Base-by-base conservation (phyloP, 1,139 yeast genomes). In the Lizanozyma gosingica region DNA sequence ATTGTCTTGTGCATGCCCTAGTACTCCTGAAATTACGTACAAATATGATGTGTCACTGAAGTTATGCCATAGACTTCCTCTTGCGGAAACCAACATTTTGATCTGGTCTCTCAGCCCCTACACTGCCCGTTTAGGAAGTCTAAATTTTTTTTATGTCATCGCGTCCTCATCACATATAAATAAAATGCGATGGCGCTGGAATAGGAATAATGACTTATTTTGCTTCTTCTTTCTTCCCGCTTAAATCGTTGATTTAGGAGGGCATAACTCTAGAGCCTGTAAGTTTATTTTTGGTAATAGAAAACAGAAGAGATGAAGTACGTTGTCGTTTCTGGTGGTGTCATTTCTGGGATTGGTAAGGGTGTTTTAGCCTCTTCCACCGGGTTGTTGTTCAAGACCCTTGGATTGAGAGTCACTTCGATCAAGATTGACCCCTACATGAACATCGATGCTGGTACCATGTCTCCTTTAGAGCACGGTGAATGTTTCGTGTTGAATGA, bases 271-370 rank as follows among this genome's bases (percentile, higher is more conserved):
- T 47, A 47, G 45, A 9, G 15, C 34, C 15, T 33, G 14, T 33
- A 33, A n/a, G n/a, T n/a, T n/a, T n/a, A n/a, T n/a, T n/a, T n/a
- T n/a, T n/a, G 34, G 15, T 6, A 33, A n/a, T 15, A 33, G 14
- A n/a, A 33, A 33, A 33, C 4, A n/a, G n/a, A 33, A 6, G n/a
- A 43, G 42, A 90, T 92, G 98, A 92, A 92, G 68, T 92, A 88
- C 95, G 97, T 92, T 57, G 95, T 92, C 56, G 98, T 92, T 40
- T 90, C 97, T 46, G 98, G 98, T 63, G 98, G 88, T 76, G 98
- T 92, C 54, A 92, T 92, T 54, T 86, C 96, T 53, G 98, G 99
- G 67, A 92, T 92, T 60, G 99, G 99, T 62, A 92, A 92, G 65
- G 99, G 97, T 61, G 97, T 90, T 49, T 74, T 90, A 46, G 95